Conservation (phyloP, 2,329 filamentous ascomycete species). For the Colletotrichum sp. region DNA sequence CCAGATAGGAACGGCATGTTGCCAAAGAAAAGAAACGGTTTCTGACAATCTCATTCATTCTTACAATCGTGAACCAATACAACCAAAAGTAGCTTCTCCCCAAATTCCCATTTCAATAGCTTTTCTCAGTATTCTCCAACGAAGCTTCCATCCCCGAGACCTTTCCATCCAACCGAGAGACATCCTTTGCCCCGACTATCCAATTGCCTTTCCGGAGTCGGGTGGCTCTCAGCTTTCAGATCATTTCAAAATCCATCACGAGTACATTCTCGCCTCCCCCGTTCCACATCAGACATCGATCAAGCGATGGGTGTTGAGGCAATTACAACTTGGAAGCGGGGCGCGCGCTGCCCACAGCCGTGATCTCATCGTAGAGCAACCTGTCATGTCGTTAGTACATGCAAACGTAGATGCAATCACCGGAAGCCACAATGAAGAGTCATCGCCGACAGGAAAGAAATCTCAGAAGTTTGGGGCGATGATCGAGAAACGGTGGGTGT, state of each 20-base stretch:
- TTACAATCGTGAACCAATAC: not conserved
- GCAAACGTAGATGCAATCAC: slow-evolving; percentile 20
- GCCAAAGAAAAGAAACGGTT: not conserved
- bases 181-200: not conserved
- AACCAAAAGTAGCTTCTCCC: not conserved
- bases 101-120: not conserved
- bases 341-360: slow-evolving; percentile 67
- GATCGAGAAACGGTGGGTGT: not conserved
- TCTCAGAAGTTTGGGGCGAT: not conserved
- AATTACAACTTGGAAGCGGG: slow-evolving; percentile 70
- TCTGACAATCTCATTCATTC: not conserved
- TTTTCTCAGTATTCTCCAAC: not conserved
- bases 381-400: slow-evolving; percentile 44
- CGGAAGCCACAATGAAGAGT: slow-evolving; percentile 5
- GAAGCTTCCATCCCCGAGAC: not conserved
- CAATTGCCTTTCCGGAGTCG: not conserved
- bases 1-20: not conserved
- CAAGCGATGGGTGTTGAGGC: not conserved
- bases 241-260: not conserved
- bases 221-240: not conserved
- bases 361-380: slow-evolving; percentile 88
- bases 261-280: not conserved
- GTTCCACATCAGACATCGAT: not conserved
- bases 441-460: not conserved
- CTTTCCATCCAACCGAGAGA: not conserved